A percentile compares a stretch with the other conserved stretches of the same genome.
phyloP scores from a whole-genome alignment of 2,329 filamentous ascomycete genomes.

The Neonectria magnoliae region DNA sequence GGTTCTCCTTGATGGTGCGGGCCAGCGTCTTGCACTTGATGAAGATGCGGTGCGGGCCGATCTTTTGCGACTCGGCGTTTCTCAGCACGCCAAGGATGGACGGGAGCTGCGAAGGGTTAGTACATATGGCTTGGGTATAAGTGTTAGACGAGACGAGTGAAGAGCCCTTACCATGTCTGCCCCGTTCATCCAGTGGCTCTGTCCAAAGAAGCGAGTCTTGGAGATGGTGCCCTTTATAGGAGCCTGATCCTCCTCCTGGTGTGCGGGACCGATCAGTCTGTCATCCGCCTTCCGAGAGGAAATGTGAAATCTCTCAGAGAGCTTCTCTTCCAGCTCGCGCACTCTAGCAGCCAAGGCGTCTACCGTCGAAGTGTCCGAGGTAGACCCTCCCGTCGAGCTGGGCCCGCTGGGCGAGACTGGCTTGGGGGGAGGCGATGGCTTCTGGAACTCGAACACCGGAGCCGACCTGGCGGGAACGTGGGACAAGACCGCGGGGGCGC shows the following conservation, averaged over 20 bases:
- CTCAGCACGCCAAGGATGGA: slow-evolving; percentile 41
- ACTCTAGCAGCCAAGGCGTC: slow-evolving; percentile 52
- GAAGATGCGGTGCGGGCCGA: slow-evolving; percentile 47
- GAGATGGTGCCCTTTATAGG: slow-evolving; percentile 49
- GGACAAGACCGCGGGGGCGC: slow-evolving; percentile 14
- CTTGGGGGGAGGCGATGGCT: slow-evolving; percentile 5
- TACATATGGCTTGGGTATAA: background rate
- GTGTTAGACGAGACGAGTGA: background rate
- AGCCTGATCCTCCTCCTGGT: slow-evolving; percentile 19
- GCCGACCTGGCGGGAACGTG: slow-evolving; percentile 36
- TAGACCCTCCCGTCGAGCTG: slow-evolving; percentile 41
- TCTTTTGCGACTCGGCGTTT: slow-evolving; percentile 39
- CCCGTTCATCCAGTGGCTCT: slow-evolving; percentile 63
- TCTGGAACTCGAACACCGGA: slow-evolving; percentile 18
- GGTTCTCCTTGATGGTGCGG: slow-evolving; percentile 54
- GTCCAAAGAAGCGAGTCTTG: slow-evolving; percentile 58
- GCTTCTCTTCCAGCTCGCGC: slow-evolving; percentile 55
- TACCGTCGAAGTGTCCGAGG: slow-evolving; percentile 40
- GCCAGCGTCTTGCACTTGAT: slow-evolving; percentile 54
- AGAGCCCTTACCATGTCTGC: slow-evolving; percentile 51
- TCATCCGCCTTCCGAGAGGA: slow-evolving; percentile 28
- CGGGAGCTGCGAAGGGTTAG: slow-evolving; percentile 41
- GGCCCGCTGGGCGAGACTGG: slow-evolving; percentile 36
- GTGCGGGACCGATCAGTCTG: slow-evolving; percentile 5
- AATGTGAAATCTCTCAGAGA: slow-evolving; percentile 45